Evolutionary conservation across 116 monocot species (phyloP), one percentile per base, ranked within the genome.

Genomic region (Papilionanthe hybrid): DNA sequence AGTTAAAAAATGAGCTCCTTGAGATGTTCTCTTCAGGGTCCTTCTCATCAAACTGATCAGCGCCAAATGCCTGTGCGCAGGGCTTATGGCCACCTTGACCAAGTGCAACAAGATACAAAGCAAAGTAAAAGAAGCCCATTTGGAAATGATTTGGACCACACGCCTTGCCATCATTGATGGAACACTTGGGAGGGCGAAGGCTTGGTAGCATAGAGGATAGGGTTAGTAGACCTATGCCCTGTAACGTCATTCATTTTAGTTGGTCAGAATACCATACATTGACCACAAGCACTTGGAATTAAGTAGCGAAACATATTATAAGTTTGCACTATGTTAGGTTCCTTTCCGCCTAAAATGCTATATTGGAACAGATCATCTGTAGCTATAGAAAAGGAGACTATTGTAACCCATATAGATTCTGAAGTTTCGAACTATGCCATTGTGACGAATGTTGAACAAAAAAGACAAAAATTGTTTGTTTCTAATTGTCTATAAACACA

Each of bases 1-100:
- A 87, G 27, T 88, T 88, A 66, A 88, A 88, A 47, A 88, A 88
- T 7, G 88, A 85, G 77, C 88, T 86, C 65, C 86, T 83, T 3
- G 83, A 68, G 20, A 44, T 30, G 32, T 75, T 25, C 78, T 89
- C 86, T 29, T 42, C 17, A 57, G 86, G 83, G 53, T 89, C 77
- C 25, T 72, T 86, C 22, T 71, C 75, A 75, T 89, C 89, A 45
- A 86, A 89, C n/a, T 88, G 88, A 49, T 88, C 88, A 1, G 88
- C 88, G 17, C 85, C 88, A 76, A 88, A 86, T 32, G 88, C 88
- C 76, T 88, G 86, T 28, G 81, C 72, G 50, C 89, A 89, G 22
- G 89, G 88, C 56, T 86, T 88, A 69, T 88, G 86, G 25, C 83
- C 83, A 5, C 81, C 85, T 55, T 88, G 83, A 66, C 82, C 88